Conservation (phyloP, 2,329 filamentous ascomycete species). For the Aspergillus quadrilineatus region DNA sequence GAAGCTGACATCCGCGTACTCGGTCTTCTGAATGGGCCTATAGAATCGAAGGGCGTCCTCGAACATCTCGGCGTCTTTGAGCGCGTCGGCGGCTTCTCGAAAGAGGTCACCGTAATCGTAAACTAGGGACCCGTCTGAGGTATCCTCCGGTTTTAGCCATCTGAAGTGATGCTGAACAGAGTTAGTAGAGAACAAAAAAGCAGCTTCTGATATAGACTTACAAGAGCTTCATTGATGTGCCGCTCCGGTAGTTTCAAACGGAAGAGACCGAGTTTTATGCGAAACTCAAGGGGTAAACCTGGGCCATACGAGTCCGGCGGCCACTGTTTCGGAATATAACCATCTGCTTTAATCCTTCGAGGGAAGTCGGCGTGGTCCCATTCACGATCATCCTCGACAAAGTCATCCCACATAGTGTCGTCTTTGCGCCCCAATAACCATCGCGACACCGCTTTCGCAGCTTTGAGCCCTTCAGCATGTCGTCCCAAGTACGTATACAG, state of each 20-base stretch:
- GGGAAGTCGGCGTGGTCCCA: constrained; percentile 75
- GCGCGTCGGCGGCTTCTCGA: constrained; percentile 64
- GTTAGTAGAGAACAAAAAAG: background rate
- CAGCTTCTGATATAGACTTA: constrained; percentile 46
- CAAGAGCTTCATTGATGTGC: constrained; percentile 68
- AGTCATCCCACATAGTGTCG: constrained; percentile 75
- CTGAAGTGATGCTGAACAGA: constrained; percentile 60
- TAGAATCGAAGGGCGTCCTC: constrained; percentile 61
- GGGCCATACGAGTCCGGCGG: constrained; percentile 64
- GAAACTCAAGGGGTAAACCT: constrained; percentile 75
- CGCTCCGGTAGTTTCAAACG: constrained; percentile 69
- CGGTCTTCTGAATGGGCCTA: constrained; percentile 49
- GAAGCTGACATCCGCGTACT: constrained; percentile 50
- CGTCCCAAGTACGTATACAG: constrained; percentile 66
- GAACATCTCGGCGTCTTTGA: constrained; percentile 53
- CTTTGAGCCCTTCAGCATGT: constrained; percentile 64
- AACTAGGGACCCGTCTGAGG: constrained; percentile 51
- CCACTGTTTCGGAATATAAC: constrained; percentile 59
- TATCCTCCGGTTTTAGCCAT: constrained; percentile 66
- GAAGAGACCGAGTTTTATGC: constrained; percentile 79
- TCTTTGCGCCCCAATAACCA: constrained; percentile 76
- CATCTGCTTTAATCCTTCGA: constrained; percentile 61
- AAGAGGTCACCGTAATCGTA: constrained; percentile 76
- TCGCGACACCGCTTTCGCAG: constrained; percentile 70
- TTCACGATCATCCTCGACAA: constrained; percentile 75